A percentile compares a stretch with the other conserved stretches of the same genome.
Conservation (phyloP, 108 stramenopile genomes). For the Skeletonema menzelii region DNA sequence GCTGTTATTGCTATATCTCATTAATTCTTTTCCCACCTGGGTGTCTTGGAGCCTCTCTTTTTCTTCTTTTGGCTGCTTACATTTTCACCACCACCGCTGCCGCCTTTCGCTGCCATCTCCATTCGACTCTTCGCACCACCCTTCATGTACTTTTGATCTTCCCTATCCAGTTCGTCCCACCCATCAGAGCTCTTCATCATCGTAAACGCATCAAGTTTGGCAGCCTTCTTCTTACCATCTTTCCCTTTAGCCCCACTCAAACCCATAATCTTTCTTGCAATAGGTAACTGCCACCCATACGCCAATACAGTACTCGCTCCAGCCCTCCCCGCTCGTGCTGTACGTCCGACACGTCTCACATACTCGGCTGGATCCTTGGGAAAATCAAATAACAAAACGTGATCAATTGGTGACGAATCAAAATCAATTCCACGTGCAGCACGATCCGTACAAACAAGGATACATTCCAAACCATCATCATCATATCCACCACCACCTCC, state of each 20-base stretch:
- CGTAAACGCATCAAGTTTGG: slow-evolving; percentile 34
- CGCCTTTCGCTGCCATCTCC: slow-evolving; percentile 11
- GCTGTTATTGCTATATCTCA: background rate
- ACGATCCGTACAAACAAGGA: slow-evolving; percentile 96
- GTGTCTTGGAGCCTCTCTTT: background rate
- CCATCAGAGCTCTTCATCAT: slow-evolving; percentile 38
- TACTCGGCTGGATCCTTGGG: slow-evolving; percentile 95
- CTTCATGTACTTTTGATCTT: slow-evolving; percentile 26
- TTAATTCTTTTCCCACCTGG: slow-evolving; percentile 1
- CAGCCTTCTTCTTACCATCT: slow-evolving; percentile 15
- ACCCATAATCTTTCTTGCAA: slow-evolving; percentile 78
- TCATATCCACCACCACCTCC: background rate
- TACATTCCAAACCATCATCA: slow-evolving; percentile 37
- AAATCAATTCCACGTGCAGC: slow-evolving; percentile 93
- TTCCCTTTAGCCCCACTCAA: slow-evolving; percentile 15
- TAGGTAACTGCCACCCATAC: slow-evolving; percentile 87
- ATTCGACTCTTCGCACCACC: slow-evolving; percentile 27
- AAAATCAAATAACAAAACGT: slow-evolving; percentile 95
- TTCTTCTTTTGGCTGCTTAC: background rate
- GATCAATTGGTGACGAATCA: slow-evolving; percentile 75
- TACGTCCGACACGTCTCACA: slow-evolving; percentile 89
- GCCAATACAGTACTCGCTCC: slow-evolving; percentile 88
- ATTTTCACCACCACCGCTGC: background rate
- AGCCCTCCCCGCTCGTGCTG: slow-evolving; percentile 88
- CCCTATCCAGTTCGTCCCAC: slow-evolving; percentile 24